These are phyloP conservation scores for Leishmania tarentolae DNA, from an alignment of 208 protist genomes.

Conservation along the genomic window DNA sequence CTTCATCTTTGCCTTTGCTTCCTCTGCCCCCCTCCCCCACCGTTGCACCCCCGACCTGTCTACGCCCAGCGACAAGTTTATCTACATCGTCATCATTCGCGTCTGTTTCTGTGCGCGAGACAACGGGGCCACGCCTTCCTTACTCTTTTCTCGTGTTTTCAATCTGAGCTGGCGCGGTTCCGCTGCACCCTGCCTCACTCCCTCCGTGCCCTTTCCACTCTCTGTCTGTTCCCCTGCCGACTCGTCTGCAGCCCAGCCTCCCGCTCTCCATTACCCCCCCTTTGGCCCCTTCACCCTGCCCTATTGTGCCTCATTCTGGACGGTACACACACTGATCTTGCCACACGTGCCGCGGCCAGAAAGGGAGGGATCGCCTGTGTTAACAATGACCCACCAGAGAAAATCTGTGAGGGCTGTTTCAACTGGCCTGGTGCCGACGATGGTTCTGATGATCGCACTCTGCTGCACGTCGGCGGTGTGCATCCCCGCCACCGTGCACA, in stretches of 20 bases:
- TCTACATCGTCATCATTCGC: not conserved
- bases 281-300: not conserved
- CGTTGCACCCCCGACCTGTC: no score
- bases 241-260: not conserved
- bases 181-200: not conserved
- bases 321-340: not conserved
- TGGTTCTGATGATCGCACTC: not conserved
- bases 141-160: not conserved
- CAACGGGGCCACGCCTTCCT: not conserved
- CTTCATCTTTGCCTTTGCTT: not conserved
- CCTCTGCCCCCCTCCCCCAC: not conserved
- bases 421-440: not conserved
- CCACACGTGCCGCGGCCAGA: not conserved
- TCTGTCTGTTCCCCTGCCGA: not conserved
- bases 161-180: no score
- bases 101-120: not conserved
- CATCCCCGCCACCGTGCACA: not conserved
- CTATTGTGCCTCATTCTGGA: not conserved
- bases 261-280: not conserved
- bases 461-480: constrained; percentile 1
- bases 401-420: not conserved
- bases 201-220: not conserved
- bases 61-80: not conserved
- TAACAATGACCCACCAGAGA: not conserved
- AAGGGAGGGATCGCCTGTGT: not conserved